Conservation (phyloP, 2,329 filamentous ascomycete species). For the Venturia oleaginea region DNA sequence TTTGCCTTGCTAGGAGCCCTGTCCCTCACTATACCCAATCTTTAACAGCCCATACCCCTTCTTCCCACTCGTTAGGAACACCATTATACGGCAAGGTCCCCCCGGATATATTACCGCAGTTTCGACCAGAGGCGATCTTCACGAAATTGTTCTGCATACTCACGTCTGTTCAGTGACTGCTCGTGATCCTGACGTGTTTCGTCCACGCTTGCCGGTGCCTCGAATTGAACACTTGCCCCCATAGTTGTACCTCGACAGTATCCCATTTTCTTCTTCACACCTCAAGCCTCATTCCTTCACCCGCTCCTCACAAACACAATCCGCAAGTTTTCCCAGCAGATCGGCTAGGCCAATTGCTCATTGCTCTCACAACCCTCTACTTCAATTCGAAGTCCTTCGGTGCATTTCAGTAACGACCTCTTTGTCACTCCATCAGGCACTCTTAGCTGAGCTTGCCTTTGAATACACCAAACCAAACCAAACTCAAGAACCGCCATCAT, state of each 20-base stretch:
- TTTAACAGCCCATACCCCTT: background rate
- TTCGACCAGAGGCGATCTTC: constrained; percentile 1
- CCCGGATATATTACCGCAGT: constrained; percentile 9
- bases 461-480: background rate
- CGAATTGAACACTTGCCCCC: background rate
- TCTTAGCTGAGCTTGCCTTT: constrained; percentile 14
- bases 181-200: background rate
- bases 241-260: constrained; percentile 1
- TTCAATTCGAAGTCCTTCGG: background rate
- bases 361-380: background rate
- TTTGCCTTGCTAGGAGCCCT: background rate
- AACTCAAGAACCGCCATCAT: background rate
- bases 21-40: constrained; percentile 1
- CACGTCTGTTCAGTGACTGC: background rate
- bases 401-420: background rate
- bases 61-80: background rate
- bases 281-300: background rate
- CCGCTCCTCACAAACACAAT: background rate
- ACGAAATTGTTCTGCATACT: background rate
- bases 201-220: constrained; percentile 1
- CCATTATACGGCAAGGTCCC: constrained; percentile 6
- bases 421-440: background rate
- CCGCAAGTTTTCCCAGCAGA: background rate
- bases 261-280: background rate
- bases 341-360: background rate